Conservation (phyloP, 768 basidiomycete genomes). For the Myochromella boudieri region DNA sequence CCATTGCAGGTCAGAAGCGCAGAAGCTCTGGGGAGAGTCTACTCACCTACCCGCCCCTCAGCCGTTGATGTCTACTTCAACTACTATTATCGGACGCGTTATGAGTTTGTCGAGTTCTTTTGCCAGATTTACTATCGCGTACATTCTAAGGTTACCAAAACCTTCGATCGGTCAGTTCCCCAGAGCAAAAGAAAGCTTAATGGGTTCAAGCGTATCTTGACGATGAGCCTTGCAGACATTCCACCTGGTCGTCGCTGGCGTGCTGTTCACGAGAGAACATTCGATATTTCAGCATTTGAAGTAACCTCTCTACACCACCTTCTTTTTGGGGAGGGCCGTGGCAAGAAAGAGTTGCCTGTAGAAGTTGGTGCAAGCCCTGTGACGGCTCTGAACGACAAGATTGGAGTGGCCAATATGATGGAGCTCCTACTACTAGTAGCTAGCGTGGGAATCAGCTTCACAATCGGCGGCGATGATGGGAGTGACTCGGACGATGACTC, state of each 20-base stretch:
- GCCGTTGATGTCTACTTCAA: constrained; percentile 2
- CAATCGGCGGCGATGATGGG: neutral
- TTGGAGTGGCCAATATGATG: neutral
- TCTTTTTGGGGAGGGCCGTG: neutral
- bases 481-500: too few relatives aligned
- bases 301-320: neutral
- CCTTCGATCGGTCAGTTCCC: neutral
- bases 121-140: constrained; percentile 1
- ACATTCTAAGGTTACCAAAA: neutral
- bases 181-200: neutral
- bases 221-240: neutral
- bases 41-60: neutral
- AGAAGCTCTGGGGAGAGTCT: neutral
- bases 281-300: neutral
- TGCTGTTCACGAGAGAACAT: neutral
- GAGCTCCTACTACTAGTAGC: neutral
- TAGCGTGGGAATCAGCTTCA: neutral
- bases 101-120: neutral
- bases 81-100: neutral
- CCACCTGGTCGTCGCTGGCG: neutral
- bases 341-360: too few relatives aligned
- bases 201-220: neutral
- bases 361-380: neutral
- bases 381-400: neutral
- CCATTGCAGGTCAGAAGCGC: neutral